Conservation (phyloP, 202 grass and related monocot species). For the Zizania palustris region DNA sequence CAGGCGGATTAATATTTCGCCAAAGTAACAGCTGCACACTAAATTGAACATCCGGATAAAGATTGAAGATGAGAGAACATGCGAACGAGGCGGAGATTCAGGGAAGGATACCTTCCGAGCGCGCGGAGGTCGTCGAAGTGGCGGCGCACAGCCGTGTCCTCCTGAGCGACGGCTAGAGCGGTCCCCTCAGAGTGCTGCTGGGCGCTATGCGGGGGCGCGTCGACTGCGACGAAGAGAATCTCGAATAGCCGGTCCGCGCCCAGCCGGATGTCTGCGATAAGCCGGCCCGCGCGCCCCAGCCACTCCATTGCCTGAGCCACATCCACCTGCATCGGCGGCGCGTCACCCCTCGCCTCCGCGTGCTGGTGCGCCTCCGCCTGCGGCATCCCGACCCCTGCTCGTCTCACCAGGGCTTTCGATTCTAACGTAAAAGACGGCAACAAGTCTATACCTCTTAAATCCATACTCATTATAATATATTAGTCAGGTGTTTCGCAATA, state of each 20-base stretch:
- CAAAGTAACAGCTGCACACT: not conserved
- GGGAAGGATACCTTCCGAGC: slow-evolving; percentile 59
- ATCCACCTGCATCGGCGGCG: slow-evolving; percentile 86
- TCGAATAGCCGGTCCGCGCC: slow-evolving; percentile 87
- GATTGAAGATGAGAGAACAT: not conserved
- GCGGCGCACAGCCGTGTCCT: slow-evolving; percentile 75
- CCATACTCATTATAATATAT: no score
- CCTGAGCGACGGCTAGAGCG: slow-evolving; percentile 41
- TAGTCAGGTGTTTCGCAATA: no score
- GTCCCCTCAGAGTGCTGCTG: slow-evolving; percentile 47
- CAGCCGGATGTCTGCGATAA: slow-evolving; percentile 90
- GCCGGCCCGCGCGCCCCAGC: slow-evolving; percentile 62
- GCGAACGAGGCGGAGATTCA: not conserved
- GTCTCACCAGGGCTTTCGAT: no score
- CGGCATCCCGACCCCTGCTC: not conserved
- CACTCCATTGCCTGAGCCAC: slow-evolving; percentile 96
- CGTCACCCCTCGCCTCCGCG: not conserved
- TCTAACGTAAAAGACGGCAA: not conserved
- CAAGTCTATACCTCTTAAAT: no score
- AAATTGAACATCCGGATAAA: not conserved
- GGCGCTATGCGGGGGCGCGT: slow-evolving; percentile 41
- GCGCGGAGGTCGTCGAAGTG: slow-evolving; percentile 90
- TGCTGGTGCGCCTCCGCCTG: not conserved
- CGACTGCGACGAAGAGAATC: slow-evolving; percentile 66
- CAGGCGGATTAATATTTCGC: not conserved